phyloP scores from a whole-genome alignment of 306 rosid genomes.

The Medicago arabica region DNA sequence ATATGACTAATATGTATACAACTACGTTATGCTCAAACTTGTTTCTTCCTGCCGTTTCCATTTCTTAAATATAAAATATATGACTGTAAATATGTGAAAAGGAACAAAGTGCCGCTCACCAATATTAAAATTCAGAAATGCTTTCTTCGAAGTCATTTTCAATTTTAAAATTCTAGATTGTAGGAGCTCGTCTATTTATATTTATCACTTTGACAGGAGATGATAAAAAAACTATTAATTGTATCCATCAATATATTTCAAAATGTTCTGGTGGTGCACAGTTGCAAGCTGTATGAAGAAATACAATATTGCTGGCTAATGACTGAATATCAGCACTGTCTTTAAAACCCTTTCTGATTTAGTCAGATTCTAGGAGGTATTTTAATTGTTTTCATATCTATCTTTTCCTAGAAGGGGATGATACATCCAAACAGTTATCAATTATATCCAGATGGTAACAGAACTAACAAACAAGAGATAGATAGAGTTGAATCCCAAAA shows the following conservation, averaged over 20 bases:
- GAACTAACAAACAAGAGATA: conserved; percentile 1
- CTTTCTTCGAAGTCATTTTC: conserved; percentile 2
- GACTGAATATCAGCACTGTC: conserved; percentile 10
- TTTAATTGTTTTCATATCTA: conserved; percentile 9
- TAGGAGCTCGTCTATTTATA: conserved; percentile 16
- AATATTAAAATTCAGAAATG: conserved; percentile 11
- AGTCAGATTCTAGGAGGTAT: neutral
- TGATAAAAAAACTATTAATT: conserved; percentile 2
- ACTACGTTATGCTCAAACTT: neutral
- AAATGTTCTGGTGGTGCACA: conserved; percentile 9
- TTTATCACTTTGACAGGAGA: conserved; percentile 26
- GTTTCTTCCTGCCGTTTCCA: neutral
- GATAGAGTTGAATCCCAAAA: conserved; percentile 30
- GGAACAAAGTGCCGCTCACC: conserved; percentile 14
- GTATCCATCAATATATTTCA: conserved; percentile 12
- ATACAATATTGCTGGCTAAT: neutral
- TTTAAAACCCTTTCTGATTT: conserved; percentile 9
- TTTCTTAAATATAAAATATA: conserved; percentile 20
- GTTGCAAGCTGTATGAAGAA: conserved; percentile 6
- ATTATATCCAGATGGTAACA: conserved; percentile 11
- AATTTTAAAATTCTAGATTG: conserved; percentile 1
- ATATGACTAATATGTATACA: neutral
- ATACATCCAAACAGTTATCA: conserved; percentile 27
- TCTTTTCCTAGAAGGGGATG: conserved; percentile 11
- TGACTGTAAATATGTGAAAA: conserved; percentile 19